Evolutionary conservation across 2,329 filamentous ascomycete species (phyloP).

Genomic region (Neofusicoccum sp.): DNA sequence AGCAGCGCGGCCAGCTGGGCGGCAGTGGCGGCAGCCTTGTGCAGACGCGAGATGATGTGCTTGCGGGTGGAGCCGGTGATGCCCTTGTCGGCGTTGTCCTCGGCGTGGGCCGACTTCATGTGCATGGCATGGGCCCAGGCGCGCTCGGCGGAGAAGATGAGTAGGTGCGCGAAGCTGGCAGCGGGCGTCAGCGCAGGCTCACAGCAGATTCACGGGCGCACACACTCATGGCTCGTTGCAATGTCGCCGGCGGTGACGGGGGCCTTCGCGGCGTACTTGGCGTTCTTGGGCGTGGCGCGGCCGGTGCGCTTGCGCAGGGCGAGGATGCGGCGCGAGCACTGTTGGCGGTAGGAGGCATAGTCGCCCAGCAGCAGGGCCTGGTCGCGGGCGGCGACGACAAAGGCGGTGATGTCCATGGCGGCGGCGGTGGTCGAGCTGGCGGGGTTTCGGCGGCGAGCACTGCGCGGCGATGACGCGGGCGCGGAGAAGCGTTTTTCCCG

Average conservation of each 20-base stretch:
- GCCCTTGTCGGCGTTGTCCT: slow-evolving; percentile 71
- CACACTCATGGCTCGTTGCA: slow-evolving; percentile 74
- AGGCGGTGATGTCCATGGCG: slow-evolving; percentile 86
- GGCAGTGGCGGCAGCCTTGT: slow-evolving; percentile 75
- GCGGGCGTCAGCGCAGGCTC: neutral
- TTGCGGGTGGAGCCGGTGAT: slow-evolving; percentile 78
- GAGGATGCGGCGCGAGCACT: slow-evolving; percentile 78
- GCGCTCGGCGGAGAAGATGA: slow-evolving; percentile 83
- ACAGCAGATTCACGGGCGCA: slow-evolving; percentile 16
- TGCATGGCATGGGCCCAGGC: slow-evolving; percentile 96
- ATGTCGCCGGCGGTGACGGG: slow-evolving; percentile 75
- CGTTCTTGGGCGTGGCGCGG: slow-evolving; percentile 79
- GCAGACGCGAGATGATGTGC: slow-evolving; percentile 85
- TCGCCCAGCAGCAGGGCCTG: slow-evolving; percentile 85
- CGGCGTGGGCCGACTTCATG: slow-evolving; percentile 81
- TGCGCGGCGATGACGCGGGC: neutral
- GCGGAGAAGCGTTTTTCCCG: neutral
- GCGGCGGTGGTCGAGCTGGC: neutral
- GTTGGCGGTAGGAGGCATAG: slow-evolving; percentile 80
- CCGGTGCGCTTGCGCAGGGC: slow-evolving; percentile 84
- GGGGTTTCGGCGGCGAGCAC: neutral
- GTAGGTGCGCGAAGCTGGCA: slow-evolving; percentile 71
- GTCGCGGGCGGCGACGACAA: slow-evolving; percentile 77
- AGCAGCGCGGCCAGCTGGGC: slow-evolving; percentile 68
- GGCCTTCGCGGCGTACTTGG: slow-evolving; percentile 77